Conservation (phyloP, 2,329 filamentous ascomycete genomes). For the Xylariales sp. region DNA sequence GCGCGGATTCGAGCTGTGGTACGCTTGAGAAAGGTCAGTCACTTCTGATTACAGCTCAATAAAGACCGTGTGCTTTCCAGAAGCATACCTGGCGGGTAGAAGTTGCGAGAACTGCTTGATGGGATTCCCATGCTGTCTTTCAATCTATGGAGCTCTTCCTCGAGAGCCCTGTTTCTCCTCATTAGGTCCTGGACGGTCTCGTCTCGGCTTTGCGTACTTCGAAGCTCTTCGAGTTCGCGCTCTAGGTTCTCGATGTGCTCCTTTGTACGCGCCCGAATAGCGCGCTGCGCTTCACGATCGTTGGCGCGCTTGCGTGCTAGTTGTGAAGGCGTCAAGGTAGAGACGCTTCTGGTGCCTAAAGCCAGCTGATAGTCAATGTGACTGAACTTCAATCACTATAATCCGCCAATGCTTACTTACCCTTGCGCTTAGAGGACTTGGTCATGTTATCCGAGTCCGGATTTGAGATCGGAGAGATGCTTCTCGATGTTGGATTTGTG, state of each 20-base stretch:
- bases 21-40: constrained; percentile 14
- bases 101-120: constrained; percentile 17
- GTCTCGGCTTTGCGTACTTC: constrained; percentile 42
- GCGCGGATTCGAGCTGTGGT: constrained; percentile 34
- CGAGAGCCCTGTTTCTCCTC: constrained; percentile 47
- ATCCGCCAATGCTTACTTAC: constrained; percentile 14
- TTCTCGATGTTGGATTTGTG: constrained; percentile 9
- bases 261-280: constrained; percentile 81
- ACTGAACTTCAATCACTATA: neutral
- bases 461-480: constrained; percentile 10
- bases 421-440: constrained; percentile 26
- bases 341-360: constrained; percentile 67
- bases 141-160: constrained; percentile 45
- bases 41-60: neutral
- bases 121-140: constrained; percentile 41
- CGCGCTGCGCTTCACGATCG: constrained; percentile 84
- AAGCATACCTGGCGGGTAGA: constrained; percentile 23
- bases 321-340: constrained; percentile 82
- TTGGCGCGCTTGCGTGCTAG: constrained; percentile 87
- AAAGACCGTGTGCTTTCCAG: neutral
- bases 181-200: constrained; percentile 48
- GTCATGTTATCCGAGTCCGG: constrained; percentile 18
- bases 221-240: constrained; percentile 67
- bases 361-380: neutral
- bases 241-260: constrained; percentile 78